Base-by-base conservation (phyloP, 768 basidiomycete species). In the Tremella yokohamensis region DNA sequence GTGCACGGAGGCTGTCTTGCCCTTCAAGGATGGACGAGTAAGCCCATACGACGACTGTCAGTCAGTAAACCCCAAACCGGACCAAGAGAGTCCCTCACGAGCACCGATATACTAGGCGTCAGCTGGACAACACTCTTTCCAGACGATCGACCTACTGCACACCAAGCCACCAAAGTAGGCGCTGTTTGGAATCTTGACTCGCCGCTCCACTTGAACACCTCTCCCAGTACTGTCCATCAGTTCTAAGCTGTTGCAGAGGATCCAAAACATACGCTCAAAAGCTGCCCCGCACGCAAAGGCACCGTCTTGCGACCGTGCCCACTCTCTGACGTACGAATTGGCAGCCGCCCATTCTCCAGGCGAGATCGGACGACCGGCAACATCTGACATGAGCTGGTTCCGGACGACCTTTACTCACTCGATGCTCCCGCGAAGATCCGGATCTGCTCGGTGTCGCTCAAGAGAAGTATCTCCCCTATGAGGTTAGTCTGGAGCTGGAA, bases 381-480 rank as follows among this genome's bases (percentile, higher is more conserved):
- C 52, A n/a, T 55, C 62, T 56, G 24, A 0, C 16, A 15, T 40
- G 8, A 22, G 42, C 42, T 34, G 6, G 11, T 4, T 45, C 42
- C 8, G 19, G 12, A 47, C 6, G 7, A 15, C 2, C 34, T 26
- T 9, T 8, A 40, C 62, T 51, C 22, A 63, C 62, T 63, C 4
- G 51, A 52, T 34, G 62, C 52, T 26, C 62, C 62, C 8, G 62
- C 62, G 40, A 56, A 59, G 15, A 63, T 56, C 18, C 62, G 29
- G 42, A 63, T 58, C 42, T 59, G 49, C 34, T 58, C 58, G 22
- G 62, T 60, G 54, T 59, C 62, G 58, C 53, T 63, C 29, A 60
- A 20, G 9, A 63, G 54, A 48, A 58, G 38, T 38, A 60, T 49
- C 51, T 38, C 18, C 34, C 29, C 29, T 34, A 11, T 34, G 6